Conservation (phyloP, 2,329 filamentous ascomycete species). For the Epichloe baconii region DNA sequence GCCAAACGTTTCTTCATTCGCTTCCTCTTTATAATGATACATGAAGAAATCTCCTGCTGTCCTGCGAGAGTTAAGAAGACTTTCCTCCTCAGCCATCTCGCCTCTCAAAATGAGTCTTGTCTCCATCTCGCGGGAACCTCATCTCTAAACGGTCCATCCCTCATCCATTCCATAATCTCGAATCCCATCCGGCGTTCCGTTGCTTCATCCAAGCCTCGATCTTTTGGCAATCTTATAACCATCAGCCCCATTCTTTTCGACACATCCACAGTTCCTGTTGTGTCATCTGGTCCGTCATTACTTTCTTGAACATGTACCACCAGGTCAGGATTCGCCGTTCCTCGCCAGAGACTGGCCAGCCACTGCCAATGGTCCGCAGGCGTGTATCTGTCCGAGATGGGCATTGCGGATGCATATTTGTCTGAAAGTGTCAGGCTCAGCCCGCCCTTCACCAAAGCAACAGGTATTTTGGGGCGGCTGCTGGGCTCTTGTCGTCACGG, state of each 20-base stretch:
- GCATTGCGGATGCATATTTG: constrained; percentile 57
- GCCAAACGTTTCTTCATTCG: too few species aligned
- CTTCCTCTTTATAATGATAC: too few species aligned
- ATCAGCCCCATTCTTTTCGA: constrained; percentile 36
- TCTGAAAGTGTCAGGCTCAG: constrained; percentile 75
- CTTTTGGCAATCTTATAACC: constrained; percentile 35
- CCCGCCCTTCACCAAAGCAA: constrained; percentile 62
- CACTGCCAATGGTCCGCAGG: constrained; percentile 94
- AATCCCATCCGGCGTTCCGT: constrained; percentile 66
- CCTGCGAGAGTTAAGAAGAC: too few species aligned
- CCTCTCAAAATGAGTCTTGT: constrained; percentile 2
- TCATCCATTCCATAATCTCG: constrained; percentile 75
- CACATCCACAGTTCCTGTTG: constrained; percentile 43
- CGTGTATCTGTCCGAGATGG: constrained; percentile 64
- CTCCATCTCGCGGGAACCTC: constrained; percentile 11
- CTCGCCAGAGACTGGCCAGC: constrained; percentile 89
- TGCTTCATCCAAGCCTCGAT: constrained; percentile 47
- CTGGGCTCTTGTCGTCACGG: constrained; percentile 4
- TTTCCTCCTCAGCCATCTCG: neutral
- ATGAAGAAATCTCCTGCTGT: too few species aligned
- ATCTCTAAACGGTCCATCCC: constrained; percentile 30
- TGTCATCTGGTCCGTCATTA: constrained; percentile 20
- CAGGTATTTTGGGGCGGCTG: constrained; percentile 34
- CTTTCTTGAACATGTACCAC: constrained; percentile 50
- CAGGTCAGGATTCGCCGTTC: constrained; percentile 69